A percentile compares a stretch with the other conserved stretches of the same genome.
Evolutionary conservation across 2,329 filamentous ascomycete species (phyloP).

Genomic region (Nannizziopsis arthrosporioides): DNA sequence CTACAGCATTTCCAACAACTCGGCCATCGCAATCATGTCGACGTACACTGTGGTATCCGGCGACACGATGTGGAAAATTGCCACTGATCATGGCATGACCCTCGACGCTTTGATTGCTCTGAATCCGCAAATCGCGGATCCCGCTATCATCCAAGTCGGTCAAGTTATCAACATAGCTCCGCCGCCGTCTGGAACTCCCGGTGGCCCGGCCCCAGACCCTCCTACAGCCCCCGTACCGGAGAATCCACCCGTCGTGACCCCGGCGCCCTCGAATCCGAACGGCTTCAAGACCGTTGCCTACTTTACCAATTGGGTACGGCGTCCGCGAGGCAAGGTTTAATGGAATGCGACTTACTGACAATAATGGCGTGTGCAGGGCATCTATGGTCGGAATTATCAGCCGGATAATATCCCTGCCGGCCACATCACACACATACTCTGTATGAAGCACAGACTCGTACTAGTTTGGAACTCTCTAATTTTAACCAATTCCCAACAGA

Average conservation of each 20-base stretch:
- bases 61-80: constrained; percentile 24
- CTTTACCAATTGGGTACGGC: constrained; percentile 37
- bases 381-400: constrained; percentile 72
- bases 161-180: constrained; percentile 14
- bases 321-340: not conserved
- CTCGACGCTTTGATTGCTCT: constrained; percentile 14
- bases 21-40: constrained; percentile 4
- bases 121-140: constrained; percentile 15
- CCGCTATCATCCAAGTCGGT: constrained; percentile 12
- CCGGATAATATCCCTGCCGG: constrained; percentile 72
- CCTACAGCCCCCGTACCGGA: not conserved
- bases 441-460: constrained; percentile 7
- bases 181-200: not conserved
- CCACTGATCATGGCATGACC: constrained; percentile 22
- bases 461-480: not conserved
- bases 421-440: constrained; percentile 79
- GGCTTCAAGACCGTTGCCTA: constrained; percentile 29
- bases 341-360: not conserved
- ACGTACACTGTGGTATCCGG: constrained; percentile 14
- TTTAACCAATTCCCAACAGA: constrained; percentile 29
- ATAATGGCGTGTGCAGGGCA: constrained; percentile 45
- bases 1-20: not conserved
- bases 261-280: constrained; percentile 3
- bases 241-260: not conserved
- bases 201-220: not conserved